Evolutionary conservation across 1,284 basidiomycete species (phyloP).

Genomic region (Pisolithus thermaeus): DNA sequence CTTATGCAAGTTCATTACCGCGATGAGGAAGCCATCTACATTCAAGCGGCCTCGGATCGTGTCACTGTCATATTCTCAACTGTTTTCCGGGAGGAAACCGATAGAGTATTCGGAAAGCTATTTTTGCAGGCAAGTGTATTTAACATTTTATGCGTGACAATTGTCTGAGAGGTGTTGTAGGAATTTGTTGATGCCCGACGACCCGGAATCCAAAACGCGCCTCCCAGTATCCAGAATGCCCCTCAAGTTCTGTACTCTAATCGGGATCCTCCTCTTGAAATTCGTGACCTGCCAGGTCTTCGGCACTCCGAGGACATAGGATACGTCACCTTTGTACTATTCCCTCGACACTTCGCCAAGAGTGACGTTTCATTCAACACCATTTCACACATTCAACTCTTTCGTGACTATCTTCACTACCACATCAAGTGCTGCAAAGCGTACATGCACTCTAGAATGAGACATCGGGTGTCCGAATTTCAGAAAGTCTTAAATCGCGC

Average conservation of each 20-base stretch:
- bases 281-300: slow-evolving; percentile 80
- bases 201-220: slow-evolving; percentile 17
- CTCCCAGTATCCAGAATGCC: slow-evolving; percentile 92
- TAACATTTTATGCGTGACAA: neutral
- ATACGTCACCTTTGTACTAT: slow-evolving; percentile 98
- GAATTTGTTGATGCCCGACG: slow-evolving; percentile 98
- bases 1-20: slow-evolving; percentile 94
- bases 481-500: slow-evolving; percentile 97
- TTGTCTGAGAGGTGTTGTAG: slow-evolving; percentile 33
- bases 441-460: slow-evolving; percentile 99
- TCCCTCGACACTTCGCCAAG: slow-evolving; percentile 91
- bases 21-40: slow-evolving; percentile 95
- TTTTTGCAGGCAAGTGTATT: slow-evolving; percentile 79
- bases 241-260: slow-evolving; percentile 98
- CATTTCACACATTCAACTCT: slow-evolving; percentile 94
- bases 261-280: slow-evolving; percentile 93
- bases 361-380: slow-evolving; percentile 71
- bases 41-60: slow-evolving; percentile 89
- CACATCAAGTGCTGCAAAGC: slow-evolving; percentile 99
- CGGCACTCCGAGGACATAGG: slow-evolving; percentile 87
- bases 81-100: slow-evolving; percentile 95
- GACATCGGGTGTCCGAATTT: slow-evolving; percentile 92
- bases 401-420: slow-evolving; percentile 98
- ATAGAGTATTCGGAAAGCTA: slow-evolving; percentile 94
- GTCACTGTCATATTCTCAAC: slow-evolving; percentile 99